These are phyloP conservation scores for Glycyrrhiza uralensis DNA, from an alignment of 306 rosid species.

Conservation along the genomic window DNA sequence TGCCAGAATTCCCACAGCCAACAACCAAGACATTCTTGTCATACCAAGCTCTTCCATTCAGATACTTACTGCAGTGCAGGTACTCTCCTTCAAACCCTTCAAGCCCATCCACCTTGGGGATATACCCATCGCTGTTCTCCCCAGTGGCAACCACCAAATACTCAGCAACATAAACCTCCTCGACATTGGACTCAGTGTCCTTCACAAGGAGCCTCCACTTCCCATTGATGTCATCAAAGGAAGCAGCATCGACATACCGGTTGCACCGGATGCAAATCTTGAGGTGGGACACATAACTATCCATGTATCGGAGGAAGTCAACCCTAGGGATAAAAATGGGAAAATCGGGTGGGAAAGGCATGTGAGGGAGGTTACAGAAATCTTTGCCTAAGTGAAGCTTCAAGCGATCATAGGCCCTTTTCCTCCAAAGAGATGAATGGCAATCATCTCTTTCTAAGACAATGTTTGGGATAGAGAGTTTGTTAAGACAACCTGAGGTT, in stretches of 20 bases:
- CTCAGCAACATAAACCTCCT: conserved; percentile 30
- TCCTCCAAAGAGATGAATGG: conserved; percentile 58
- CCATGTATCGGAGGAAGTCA: conserved; percentile 48
- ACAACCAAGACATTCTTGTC: conserved; percentile 61
- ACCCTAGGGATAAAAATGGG: conserved; percentile 44
- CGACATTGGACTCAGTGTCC: neutral
- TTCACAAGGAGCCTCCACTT: conserved; percentile 43
- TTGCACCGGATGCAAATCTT: conserved; percentile 20
- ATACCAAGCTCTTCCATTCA: conserved; percentile 41
- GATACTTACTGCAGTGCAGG: conserved; percentile 49
- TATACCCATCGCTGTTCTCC: conserved; percentile 44
- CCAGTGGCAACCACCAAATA: conserved; percentile 61
- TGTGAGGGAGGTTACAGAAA: conserved; percentile 56
- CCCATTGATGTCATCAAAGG: neutral
- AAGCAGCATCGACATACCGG: conserved; percentile 33
- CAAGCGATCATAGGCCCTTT: conserved; percentile 57
- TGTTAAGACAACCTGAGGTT: conserved; percentile 58
- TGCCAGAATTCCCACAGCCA: conserved; percentile 71
- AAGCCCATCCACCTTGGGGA: conserved; percentile 44
- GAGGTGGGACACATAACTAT: conserved; percentile 33
- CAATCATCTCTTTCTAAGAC: conserved; percentile 62
- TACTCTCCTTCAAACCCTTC: conserved; percentile 38
- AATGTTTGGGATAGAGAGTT: conserved; percentile 33
- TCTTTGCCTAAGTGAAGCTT: conserved; percentile 61
- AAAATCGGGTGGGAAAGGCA: conserved; percentile 35